Percentiles rank a stretch among this genome's conserved stretches.
Conservation (phyloP, 495 filamentous ascomycete genomes). For the Pyrenopolyporus hunteri region DNA sequence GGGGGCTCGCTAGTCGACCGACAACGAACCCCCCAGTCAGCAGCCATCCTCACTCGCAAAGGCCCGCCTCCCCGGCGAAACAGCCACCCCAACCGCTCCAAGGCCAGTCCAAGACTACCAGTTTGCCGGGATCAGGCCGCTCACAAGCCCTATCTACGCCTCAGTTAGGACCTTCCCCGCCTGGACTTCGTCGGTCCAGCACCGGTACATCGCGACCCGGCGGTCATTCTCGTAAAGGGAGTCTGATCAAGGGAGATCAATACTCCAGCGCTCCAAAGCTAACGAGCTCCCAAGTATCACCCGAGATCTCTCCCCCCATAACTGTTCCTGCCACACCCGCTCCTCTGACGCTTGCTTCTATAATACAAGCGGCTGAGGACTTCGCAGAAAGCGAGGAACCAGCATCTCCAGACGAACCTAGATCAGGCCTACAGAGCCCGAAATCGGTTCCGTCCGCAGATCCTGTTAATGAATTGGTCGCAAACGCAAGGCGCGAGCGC, state of each 20-base stretch:
- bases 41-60: conserved; percentile 40
- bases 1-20: conserved; percentile 39
- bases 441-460: conserved; percentile 55
- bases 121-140: conserved; percentile 7
- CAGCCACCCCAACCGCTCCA: conserved; percentile 37
- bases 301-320: conserved; percentile 26
- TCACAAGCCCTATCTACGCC: conserved; percentile 23
- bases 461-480: conserved; percentile 69
- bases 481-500: conserved; percentile 86
- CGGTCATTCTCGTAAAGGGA: conserved; percentile 42
- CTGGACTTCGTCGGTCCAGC: conserved; percentile 32
- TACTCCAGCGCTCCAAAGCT: conserved; percentile 11
- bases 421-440: conserved; percentile 54
- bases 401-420: conserved; percentile 35
- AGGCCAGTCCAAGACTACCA: conserved; percentile 27
- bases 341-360: conserved; percentile 49
- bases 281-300: conserved; percentile 22
- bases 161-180: conserved; percentile 38
- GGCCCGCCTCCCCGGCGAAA: conserved; percentile 54
- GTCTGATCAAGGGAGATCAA: conserved; percentile 34
- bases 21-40: conserved; percentile 28
- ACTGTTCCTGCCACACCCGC: conserved; percentile 39
- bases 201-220: conserved; percentile 26
- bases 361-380: conserved; percentile 58
- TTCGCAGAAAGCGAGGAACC: conserved; percentile 40